Percentiles rank a stretch among this genome's conserved stretches.
These are phyloP conservation scores for Bipolaris cookei DNA, from an alignment of 2,329 filamentous ascomycete species.

Conservation along the genomic window DNA sequence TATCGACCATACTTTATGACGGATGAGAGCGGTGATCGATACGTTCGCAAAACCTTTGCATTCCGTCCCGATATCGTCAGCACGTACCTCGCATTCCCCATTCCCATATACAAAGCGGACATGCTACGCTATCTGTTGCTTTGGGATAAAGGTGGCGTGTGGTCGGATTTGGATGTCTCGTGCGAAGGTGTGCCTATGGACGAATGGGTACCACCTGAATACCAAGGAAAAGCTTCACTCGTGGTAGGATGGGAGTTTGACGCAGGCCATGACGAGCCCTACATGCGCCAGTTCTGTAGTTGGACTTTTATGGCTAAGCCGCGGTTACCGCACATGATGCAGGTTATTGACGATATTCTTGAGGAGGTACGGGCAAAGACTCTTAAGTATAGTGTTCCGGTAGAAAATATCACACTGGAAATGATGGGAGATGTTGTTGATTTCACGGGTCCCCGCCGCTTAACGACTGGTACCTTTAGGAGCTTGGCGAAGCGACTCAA, in stretches of 20 bases:
- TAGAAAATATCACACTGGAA: conserved; percentile 23
- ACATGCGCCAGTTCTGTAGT: conserved; percentile 35
- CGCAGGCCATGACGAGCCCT: conserved; percentile 23
- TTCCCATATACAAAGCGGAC: conserved; percentile 52
- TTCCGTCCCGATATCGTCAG: conserved; percentile 50
- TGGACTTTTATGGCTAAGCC: conserved; percentile 44
- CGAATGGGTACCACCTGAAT: conserved; percentile 48
- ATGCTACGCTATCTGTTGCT: conserved; percentile 53
- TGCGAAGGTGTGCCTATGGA: conserved; percentile 43
- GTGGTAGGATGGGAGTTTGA: conserved; percentile 53
- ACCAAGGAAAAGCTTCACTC: conserved; percentile 37
- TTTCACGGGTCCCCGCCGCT: conserved; percentile 36
- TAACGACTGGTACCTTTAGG: conserved; percentile 34
- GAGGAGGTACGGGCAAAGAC: conserved; percentile 20
- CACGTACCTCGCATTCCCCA: conserved; percentile 40
- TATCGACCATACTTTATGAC: conserved; percentile 42
- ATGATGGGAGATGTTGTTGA: conserved; percentile 41
- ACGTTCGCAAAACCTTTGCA: conserved; percentile 42
- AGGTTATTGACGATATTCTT: conserved; percentile 40
- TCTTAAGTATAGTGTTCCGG: conserved; percentile 16
- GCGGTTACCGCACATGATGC: conserved; percentile 29
- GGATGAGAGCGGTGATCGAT: conserved; percentile 39
- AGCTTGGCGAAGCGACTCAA: conserved; percentile 30
- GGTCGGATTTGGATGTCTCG: conserved; percentile 51
- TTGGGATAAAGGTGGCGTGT: conserved; percentile 51